phyloP scores from a whole-genome alignment of 78 protist species.

The Protostelium mycophagum region DNA sequence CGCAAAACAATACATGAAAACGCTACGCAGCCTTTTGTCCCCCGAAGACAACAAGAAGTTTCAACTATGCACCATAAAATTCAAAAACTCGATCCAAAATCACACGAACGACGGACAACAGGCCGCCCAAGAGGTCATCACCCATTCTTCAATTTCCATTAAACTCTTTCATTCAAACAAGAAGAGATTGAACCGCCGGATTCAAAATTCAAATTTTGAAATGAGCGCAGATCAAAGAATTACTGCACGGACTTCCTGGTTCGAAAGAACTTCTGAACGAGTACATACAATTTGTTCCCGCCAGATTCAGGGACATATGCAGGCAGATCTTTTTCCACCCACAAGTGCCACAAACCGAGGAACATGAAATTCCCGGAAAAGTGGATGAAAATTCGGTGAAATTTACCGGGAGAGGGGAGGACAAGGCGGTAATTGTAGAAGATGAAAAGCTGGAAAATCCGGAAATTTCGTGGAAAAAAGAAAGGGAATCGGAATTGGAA shows the following conservation, averaged over 20 bases:
- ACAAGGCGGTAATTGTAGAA: background rate
- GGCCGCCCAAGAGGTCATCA: background rate
- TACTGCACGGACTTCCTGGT: background rate
- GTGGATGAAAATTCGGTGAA: background rate
- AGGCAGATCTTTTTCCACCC: background rate
- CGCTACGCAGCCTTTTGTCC: background rate
- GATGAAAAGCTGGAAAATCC: too few species aligned
- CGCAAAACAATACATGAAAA: background rate
- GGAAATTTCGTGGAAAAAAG: too few species aligned
- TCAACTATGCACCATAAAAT: background rate
- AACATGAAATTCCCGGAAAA: background rate
- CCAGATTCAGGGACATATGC: background rate
- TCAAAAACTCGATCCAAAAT: background rate
- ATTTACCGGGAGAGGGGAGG: background rate
- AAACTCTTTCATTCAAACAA: too few species aligned
- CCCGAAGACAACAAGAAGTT: background rate
- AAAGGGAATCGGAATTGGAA: background rate
- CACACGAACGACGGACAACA: background rate
- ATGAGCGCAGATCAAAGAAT: background rate
- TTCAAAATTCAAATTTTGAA: too few species aligned
- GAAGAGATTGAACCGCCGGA: too few species aligned
- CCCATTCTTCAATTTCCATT: background rate
- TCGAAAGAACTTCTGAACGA: background rate
- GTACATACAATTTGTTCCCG: background rate
- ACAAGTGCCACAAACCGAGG: background rate